A percentile compares a stretch with the other conserved stretches of the same genome.
phyloP scores from a whole-genome alignment of 495 filamentous ascomycete genomes.

The Neurospora sp. region DNA sequence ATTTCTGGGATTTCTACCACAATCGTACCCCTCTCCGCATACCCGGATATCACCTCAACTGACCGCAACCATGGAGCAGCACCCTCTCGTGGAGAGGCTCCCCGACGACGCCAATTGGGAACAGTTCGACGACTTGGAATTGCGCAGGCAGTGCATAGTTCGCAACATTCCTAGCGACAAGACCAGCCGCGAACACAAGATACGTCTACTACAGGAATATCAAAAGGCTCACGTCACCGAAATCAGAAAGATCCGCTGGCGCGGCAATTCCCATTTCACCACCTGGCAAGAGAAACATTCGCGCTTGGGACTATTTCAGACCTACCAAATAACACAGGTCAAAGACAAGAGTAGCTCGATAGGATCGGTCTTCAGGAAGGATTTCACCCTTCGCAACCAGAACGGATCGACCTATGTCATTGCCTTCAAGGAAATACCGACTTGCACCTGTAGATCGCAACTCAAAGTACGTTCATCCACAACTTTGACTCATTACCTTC shows the following conservation, averaged over 20 bases:
- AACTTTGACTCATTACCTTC: no score
- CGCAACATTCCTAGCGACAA: background rate
- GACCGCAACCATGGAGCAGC: background rate
- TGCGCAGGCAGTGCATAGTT: background rate
- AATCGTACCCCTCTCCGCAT: background rate
- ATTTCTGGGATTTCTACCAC: background rate
- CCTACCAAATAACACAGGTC: background rate
- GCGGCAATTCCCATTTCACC: background rate
- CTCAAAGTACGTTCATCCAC: no score
- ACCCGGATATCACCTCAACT: background rate
- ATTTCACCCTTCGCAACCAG: no score
- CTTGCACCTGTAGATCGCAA: no score
- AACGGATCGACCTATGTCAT: no score
- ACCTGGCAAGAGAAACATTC: no score
- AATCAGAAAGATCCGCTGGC: background rate
- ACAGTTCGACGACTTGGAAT: accelerated
- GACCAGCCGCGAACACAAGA: accelerated
- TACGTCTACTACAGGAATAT: background rate
- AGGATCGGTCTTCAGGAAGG: no score
- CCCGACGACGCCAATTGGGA: background rate
- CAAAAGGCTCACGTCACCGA: background rate
- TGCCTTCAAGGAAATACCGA: no score
- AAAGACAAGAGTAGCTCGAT: no score
- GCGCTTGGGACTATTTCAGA: background rate
- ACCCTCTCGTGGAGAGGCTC: background rate